phyloP scores from a whole-genome alignment of 2,329 filamentous ascomycete genomes.

The Trichoderma polysporum region DNA sequence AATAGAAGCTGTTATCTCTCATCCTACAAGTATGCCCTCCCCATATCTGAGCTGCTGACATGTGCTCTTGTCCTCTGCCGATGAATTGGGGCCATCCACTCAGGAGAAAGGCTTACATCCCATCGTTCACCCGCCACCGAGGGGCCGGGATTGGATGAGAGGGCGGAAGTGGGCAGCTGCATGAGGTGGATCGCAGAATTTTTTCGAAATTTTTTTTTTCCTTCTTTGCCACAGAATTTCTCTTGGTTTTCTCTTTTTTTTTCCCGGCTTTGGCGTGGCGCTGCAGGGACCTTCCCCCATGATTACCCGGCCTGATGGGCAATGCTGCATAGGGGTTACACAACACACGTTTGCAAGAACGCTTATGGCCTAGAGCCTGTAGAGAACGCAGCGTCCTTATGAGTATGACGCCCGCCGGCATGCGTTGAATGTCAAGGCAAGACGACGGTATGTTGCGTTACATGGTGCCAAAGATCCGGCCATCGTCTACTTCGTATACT shows the following conservation, averaged over 20 bases:
- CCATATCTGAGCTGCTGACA: background rate
- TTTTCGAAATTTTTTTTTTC: background rate
- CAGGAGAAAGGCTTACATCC: conserved; percentile 5
- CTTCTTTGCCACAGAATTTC: background rate
- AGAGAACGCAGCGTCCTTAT: background rate
- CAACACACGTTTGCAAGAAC: background rate
- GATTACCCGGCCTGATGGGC: conserved; percentile 7
- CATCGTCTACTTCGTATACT: background rate
- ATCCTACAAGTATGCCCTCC: background rate
- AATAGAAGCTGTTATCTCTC: background rate
- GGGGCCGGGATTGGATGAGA: conserved; percentile 18
- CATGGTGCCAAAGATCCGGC: background rate
- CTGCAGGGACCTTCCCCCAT: conserved; percentile 17
- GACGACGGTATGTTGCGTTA: background rate
- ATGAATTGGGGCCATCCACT: background rate
- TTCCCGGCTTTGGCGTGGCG: background rate
- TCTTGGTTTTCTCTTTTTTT: background rate
- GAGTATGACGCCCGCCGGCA: background rate
- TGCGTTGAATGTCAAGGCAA: conserved; percentile 3
- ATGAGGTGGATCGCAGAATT: conserved; percentile 16
- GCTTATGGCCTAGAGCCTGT: background rate
- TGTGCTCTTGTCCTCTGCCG: background rate
- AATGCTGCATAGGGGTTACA: conserved; percentile 5
- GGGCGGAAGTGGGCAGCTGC: conserved; percentile 19
- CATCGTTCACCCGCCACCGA: conserved; percentile 21